Conservation (phyloP, 441 rosid species). For the Euphorbia neoarborescens region DNA sequence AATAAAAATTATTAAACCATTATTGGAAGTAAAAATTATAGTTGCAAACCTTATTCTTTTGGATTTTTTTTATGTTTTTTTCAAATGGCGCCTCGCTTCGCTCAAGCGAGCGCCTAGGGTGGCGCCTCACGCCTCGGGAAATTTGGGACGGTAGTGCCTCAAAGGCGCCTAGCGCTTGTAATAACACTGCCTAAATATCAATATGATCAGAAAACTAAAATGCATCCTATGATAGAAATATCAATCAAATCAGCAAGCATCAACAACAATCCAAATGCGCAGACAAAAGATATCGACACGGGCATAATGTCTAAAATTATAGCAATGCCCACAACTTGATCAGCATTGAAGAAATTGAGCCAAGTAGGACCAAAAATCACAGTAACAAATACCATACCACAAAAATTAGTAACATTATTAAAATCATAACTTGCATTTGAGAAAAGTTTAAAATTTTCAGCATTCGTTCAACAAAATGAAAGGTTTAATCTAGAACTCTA, state of each 20-base stretch:
- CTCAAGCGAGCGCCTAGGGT: too few species aligned
- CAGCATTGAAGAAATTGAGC: neutral
- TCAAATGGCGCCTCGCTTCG: too few species aligned
- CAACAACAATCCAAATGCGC: neutral
- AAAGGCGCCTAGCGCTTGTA: too few species aligned
- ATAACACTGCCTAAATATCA: too few species aligned
- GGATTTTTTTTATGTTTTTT: too few species aligned
- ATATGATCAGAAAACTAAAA: neutral
- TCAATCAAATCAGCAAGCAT: neutral
- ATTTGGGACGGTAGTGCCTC: too few species aligned
- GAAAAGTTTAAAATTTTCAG: neutral
- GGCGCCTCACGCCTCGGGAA: too few species aligned
- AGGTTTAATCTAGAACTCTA: neutral
- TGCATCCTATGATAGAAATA: neutral
- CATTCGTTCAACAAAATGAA: neutral
- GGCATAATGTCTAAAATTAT: neutral
- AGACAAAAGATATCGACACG: neutral
- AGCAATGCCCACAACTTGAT: too few species aligned
- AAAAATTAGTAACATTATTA: neutral
- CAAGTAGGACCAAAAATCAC: constrained; percentile 1
- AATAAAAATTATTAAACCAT: too few species aligned
- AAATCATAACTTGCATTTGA: neutral
- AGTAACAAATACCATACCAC: neutral
- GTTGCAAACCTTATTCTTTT: too few species aligned
- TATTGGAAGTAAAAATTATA: too few species aligned